Evolutionary conservation across 306 rosid genomes (phyloP).

Genomic region (Vachellia collinsii): DNA sequence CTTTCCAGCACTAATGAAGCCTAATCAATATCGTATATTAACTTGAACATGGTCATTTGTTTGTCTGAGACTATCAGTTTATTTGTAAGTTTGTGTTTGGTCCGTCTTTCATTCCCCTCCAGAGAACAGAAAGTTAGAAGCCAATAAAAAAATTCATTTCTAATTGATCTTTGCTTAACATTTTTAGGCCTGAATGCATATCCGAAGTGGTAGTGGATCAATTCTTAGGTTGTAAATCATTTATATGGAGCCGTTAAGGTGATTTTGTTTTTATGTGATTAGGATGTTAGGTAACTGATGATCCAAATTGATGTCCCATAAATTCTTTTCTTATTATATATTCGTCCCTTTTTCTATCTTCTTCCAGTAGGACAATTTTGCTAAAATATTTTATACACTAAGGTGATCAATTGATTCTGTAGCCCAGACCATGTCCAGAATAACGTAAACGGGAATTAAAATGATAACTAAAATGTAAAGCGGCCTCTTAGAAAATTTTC

Average conservation of each 20-base stretch:
- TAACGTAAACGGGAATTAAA: conserved; percentile 26
- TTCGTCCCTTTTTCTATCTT: conserved; percentile 14
- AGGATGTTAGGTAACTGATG: not conserved
- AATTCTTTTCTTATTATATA: not conserved
- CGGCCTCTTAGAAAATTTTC: conserved; percentile 15
- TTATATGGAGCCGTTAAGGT: not conserved
- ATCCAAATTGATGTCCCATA: conserved; percentile 13
- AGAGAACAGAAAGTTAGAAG: not conserved
- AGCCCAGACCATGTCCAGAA: not conserved
- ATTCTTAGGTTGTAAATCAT: conserved; percentile 2
- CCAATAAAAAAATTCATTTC: not conserved
- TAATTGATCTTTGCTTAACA: conserved; percentile 15
- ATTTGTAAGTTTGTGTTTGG: conserved; percentile 5
- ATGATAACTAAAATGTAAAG: not conserved
- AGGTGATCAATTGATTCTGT: conserved; percentile 8
- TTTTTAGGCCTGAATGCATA: not conserved
- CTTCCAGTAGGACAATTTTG: conserved; percentile 3
- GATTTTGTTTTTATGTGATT: not conserved
- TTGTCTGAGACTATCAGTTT: not conserved
- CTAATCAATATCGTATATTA: not conserved
- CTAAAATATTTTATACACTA: conserved; percentile 8
- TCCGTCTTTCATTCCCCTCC: not conserved
- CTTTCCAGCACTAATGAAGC: not conserved
- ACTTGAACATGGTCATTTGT: conserved; percentile 9
- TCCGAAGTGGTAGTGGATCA: not conserved